A percentile compares a stretch with the other conserved stretches of the same genome.
Conservation (phyloP, 306 rosid genomes). For the Betula pendula region DNA sequence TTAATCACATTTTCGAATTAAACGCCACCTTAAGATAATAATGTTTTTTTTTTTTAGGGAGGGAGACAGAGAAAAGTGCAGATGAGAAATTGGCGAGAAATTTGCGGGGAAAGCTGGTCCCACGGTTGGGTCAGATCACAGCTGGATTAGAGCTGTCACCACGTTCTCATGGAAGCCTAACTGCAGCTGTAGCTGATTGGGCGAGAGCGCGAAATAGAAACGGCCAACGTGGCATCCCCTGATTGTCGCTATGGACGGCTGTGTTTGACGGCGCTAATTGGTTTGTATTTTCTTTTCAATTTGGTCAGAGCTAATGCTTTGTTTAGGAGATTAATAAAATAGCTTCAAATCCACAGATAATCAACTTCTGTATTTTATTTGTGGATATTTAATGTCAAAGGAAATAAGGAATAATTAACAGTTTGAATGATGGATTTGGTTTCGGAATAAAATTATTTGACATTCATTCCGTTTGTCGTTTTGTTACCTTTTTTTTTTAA, state of each 20-base stretch:
- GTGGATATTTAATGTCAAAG: neutral
- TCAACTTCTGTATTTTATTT: too few relatives aligned
- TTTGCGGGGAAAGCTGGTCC: neutral
- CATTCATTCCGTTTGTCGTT: neutral
- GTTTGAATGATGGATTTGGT: neutral
- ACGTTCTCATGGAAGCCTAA: slow-evolving; percentile 31
- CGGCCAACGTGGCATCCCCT: slow-evolving; percentile 27
- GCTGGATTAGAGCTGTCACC: slow-evolving; percentile 56
- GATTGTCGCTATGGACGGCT: slow-evolving; percentile 19
- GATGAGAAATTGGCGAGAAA: neutral
- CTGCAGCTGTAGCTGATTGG: slow-evolving; percentile 28
- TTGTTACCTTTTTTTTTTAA: too few relatives aligned
- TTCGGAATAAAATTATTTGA: neutral
- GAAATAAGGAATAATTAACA: neutral
- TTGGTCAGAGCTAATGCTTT: neutral
- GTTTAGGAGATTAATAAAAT: too few relatives aligned
- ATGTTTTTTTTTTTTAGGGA: too few relatives aligned
- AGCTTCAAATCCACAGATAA: too few relatives aligned
- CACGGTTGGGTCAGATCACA: slow-evolving; percentile 41
- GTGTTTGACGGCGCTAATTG: slow-evolving; percentile 5
- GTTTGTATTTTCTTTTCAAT: neutral
- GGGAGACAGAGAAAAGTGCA: neutral
- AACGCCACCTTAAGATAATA: too few relatives aligned
- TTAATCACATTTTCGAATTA: too few relatives aligned
- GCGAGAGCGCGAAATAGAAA: neutral